These are phyloP conservation scores for Verticillium longisporum DNA, from an alignment of 2,329 filamentous ascomycete genomes.

Conservation along the genomic window DNA sequence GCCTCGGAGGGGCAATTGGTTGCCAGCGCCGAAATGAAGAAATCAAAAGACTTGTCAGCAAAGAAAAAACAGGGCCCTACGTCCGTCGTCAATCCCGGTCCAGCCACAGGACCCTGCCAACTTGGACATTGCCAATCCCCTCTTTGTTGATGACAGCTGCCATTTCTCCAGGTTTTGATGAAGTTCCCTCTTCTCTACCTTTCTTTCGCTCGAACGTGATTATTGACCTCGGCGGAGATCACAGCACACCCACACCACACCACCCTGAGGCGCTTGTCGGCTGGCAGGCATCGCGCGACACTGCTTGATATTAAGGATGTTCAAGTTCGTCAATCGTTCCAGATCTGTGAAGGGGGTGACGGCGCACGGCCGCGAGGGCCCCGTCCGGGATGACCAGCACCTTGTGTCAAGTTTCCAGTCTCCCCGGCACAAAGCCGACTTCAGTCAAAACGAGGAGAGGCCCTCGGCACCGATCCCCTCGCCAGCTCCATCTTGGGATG, in stretches of 20 bases:
- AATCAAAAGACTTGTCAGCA: not conserved
- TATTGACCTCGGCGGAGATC: constrained; percentile 4
- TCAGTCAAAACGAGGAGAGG: constrained; percentile 23
- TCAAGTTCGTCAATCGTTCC: constrained; percentile 24
- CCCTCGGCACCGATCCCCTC: constrained; percentile 15
- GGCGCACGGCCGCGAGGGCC: constrained; percentile 15
- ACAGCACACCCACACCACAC: constrained; percentile 6
- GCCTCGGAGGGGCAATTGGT: not conserved
- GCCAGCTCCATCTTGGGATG: constrained; percentile 16
- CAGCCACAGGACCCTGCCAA: not conserved
- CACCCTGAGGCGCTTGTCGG: constrained; percentile 11
- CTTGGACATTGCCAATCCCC: not conserved
- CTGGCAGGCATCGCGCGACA: not conserved
- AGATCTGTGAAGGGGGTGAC: constrained; percentile 18
- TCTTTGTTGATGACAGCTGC: not conserved
- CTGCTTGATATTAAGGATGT: constrained; percentile 16
- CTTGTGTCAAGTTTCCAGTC: constrained; percentile 29
- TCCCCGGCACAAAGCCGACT: constrained; percentile 18
- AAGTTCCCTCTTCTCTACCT: constrained; percentile 1
- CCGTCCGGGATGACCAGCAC: constrained; percentile 16
- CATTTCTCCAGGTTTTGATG: not conserved
- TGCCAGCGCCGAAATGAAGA: not conserved
- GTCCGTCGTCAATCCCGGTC: not conserved
- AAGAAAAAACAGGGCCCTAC: not conserved
- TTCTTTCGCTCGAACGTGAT: constrained; percentile 6